These are phyloP conservation scores for Penicillium taxi DNA, from an alignment of 495 filamentous ascomycete species.

Conservation along the genomic window DNA sequence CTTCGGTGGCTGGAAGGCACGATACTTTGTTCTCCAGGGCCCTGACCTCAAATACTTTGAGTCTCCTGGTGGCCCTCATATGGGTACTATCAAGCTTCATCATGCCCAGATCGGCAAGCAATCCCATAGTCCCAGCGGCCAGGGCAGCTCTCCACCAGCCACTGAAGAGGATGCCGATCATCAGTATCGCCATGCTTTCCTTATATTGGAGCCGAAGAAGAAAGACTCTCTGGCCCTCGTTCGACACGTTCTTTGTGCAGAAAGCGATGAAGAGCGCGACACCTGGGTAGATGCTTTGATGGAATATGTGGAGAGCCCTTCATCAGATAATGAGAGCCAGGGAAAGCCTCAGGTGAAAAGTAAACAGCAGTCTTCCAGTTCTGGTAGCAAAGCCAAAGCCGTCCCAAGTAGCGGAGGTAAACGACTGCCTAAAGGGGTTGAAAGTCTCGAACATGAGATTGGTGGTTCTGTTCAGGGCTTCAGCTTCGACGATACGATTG, in stretches of 20 bases:
- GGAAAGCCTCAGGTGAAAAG: slow-evolving; percentile 16
- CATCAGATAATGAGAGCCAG: slow-evolving; percentile 41
- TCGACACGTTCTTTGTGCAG: slow-evolving; percentile 91
- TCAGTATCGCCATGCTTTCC: slow-evolving; percentile 92
- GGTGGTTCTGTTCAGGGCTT: slow-evolving; percentile 62
- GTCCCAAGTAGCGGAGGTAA: slow-evolving; percentile 31
- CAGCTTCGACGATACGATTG: slow-evolving; percentile 75
- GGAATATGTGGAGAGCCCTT: slow-evolving; percentile 76
- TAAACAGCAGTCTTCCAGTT: slow-evolving; percentile 10
- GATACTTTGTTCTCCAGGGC: slow-evolving; percentile 88
- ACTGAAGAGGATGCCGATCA: slow-evolving; percentile 72
- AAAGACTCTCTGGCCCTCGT: slow-evolving; percentile 87
- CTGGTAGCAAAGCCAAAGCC: slow-evolving; percentile 22
- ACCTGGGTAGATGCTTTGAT: slow-evolving; percentile 86
- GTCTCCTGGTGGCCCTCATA: slow-evolving; percentile 72
- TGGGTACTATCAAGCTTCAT: slow-evolving; percentile 87
- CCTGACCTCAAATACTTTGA: slow-evolving; percentile 89
- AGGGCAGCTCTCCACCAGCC: slow-evolving; percentile 52
- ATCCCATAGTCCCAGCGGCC: slow-evolving; percentile 45
- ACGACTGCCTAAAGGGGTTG: slow-evolving; percentile 35
- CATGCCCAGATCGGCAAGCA: slow-evolving; percentile 94
- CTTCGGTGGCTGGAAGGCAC: slow-evolving; percentile 97
- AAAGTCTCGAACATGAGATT: slow-evolving; percentile 31
- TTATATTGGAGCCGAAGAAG: slow-evolving; percentile 90
- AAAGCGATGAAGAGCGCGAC: slow-evolving; percentile 89